These are phyloP conservation scores for Cryptosporidium viatorum DNA, from an alignment of 169 alveolate genomes.

Conservation along the genomic window DNA sequence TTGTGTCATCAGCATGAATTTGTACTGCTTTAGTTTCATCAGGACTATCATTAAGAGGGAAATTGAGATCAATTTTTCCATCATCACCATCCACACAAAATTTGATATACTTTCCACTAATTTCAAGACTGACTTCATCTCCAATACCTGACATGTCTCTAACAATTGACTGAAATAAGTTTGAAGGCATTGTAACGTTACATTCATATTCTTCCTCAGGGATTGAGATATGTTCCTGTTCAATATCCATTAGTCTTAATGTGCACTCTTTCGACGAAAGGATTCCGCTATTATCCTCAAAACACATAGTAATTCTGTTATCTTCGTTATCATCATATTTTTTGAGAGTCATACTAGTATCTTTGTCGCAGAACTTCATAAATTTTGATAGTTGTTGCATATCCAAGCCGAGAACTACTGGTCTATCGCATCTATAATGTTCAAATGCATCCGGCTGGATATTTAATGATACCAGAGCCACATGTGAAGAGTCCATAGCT, in stretches of 20 bases:
- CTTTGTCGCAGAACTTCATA: slow-evolving; percentile 69
- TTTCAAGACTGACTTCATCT: slow-evolving; percentile 85
- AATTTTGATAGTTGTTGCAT: slow-evolving; percentile 73
- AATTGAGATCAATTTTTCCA: slow-evolving; percentile 83
- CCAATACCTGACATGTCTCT: slow-evolving; percentile 86
- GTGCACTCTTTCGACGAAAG: slow-evolving; percentile 82
- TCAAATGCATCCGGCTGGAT: slow-evolving; percentile 89
- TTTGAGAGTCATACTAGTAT: slow-evolving; percentile 67
- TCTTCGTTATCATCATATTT: slow-evolving; percentile 77
- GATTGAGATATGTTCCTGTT: slow-evolving; percentile 85
- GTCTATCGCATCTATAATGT: slow-evolving; percentile 89
- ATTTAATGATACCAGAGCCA: slow-evolving; percentile 87
- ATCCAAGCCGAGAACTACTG: slow-evolving; percentile 73
- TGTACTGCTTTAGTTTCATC: slow-evolving; percentile 81
- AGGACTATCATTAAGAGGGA: slow-evolving; percentile 84
- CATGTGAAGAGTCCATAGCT: slow-evolving; percentile 92
- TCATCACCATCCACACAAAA: slow-evolving; percentile 87
- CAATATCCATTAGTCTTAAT: slow-evolving; percentile 84
- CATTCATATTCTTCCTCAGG: slow-evolving; percentile 87
- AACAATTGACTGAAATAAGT: slow-evolving; percentile 85
- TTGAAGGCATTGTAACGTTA: slow-evolving; percentile 85
- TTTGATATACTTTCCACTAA: slow-evolving; percentile 84
- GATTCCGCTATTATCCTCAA: slow-evolving; percentile 84
- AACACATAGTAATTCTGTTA: slow-evolving; percentile 81
- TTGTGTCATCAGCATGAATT: slow-evolving; percentile 82